Evolutionary conservation across 768 basidiomycete species (phyloP).

Genomic region (Cubamyces sp.): DNA sequence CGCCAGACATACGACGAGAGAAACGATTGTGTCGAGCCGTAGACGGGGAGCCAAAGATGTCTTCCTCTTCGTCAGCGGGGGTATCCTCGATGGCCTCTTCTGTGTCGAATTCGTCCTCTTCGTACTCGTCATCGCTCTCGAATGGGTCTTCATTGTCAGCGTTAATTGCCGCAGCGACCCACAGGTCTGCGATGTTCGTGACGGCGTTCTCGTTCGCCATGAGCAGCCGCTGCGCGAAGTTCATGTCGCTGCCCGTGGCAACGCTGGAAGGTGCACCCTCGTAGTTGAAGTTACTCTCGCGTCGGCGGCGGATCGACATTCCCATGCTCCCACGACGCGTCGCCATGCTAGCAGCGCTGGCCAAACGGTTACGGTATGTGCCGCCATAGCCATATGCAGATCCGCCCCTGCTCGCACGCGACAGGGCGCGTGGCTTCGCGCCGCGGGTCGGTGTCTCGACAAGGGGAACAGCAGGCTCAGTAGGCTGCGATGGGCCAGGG

Average conservation of each 20-base stretch:
- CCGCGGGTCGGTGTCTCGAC: slow-evolving; percentile 42
- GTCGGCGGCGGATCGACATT: slow-evolving; percentile 52
- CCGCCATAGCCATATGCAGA: slow-evolving; percentile 81
- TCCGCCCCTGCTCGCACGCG: slow-evolving; percentile 64
- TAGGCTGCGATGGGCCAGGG: slow-evolving; percentile 41
- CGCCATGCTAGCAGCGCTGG: slow-evolving; percentile 39
- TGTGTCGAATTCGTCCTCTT: slow-evolving; percentile 24
- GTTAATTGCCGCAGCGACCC: slow-evolving; percentile 97
- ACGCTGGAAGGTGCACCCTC: slow-evolving; percentile 47
- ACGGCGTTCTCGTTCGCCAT: slow-evolving; percentile 96
- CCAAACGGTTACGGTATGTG: slow-evolving; percentile 57
- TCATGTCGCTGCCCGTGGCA: slow-evolving; percentile 58
- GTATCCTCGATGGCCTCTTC: slow-evolving; percentile 40
- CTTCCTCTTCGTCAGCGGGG: slow-evolving; percentile 34
- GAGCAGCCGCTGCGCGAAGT: slow-evolving; percentile 85
- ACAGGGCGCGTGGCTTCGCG: slow-evolving; percentile 44
- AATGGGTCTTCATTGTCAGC: slow-evolving; percentile 89
- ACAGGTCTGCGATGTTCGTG: slow-evolving; percentile 93
- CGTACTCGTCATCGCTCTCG: slow-evolving; percentile 45
- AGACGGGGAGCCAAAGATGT: slow-evolving; percentile 25
- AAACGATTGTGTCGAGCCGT: slow-evolving; percentile 27
- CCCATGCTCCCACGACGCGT: slow-evolving; percentile 57
- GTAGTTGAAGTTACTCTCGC: slow-evolving; percentile 47
- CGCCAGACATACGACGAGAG: slow-evolving; percentile 24
- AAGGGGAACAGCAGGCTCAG: slow-evolving; percentile 48